Base-by-base conservation (phyloP, 768 basidiomycete genomes). In the Lepiota venenata region DNA sequence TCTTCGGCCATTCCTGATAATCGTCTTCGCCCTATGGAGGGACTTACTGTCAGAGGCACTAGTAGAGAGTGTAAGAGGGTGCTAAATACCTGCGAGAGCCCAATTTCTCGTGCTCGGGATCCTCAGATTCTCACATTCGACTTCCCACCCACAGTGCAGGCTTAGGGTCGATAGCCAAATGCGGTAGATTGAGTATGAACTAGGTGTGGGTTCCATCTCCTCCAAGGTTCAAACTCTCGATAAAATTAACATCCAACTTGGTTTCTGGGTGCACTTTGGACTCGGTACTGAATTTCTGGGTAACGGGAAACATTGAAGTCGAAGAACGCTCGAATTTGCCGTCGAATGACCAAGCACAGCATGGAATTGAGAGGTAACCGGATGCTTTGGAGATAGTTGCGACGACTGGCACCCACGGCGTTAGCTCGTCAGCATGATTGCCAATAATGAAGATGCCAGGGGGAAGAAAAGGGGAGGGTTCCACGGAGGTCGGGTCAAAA, bases 351-450 rank as follows among this genome's bases (percentile, higher is more conserved):
- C 89, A 88, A n/a, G 88, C 72, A 69, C 95, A 98, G 65, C 96
- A 98, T 0, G 96, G 96, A 51, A 98, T 92, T 4, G 80, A 87
- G 41, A 92, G 67, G 61, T 89, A 90, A 4, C 88, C 90, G 0
- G 83, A 80, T 0, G 84, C 81, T 3, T 65, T 61, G 32, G 77
- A 70, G 12, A 86, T 59, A 0, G 87, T 84, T 0, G 93, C 81
- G 4, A 97, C 71, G 1, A 97, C 78, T 0, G 96, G 92, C 0
- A 93, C 67, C 95, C 95, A 98, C 0, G 96, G 96, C 20, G 95
- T 95, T 15, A 98, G 75, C 61, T 98, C 96, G 71, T 98, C 96
- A 0, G 95, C 89, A 67, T 98, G 96, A 71, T 98, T 98, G 8
- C 91, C 93, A 47, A 98, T 88, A 54, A 98, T 70, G 70, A 97